Evolutionary conservation across 257 asterid genomes (phyloP), one percentile per base, ranked within the genome.

Genomic region (Solanum microdontum): DNA sequence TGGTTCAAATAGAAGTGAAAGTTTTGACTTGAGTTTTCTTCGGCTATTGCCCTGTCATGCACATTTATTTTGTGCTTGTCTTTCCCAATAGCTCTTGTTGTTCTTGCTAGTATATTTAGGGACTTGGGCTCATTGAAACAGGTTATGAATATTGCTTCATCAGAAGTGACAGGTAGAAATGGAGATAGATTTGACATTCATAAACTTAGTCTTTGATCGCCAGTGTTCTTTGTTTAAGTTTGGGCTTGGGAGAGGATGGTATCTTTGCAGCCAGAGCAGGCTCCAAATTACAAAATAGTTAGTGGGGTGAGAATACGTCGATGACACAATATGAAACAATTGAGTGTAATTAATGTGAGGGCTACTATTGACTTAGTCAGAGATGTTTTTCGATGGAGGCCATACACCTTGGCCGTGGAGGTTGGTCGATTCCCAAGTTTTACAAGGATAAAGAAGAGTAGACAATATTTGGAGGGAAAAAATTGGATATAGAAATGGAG

Each of bases 231-330:
- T 3, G 86, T 93, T 77, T 91, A 91, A 87, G 87, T 90, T 64
- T 93, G 94, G 94, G 90, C 84, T 23, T 93, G 92, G 94, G 92
- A 93, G 73, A 90, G 93, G 86, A 48, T 89, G 17, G n/a, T 75
- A 6, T 28, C 83, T 19, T 66, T 90, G 51, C 86, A 23, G 72
- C 93, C 88, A 28, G n/a, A 37, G 34, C 12, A n/a, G 60, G 11
- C 68, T 33, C 88, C 89, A 6, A 91, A 90, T 26, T 19, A 51
- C n/a, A 39, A 39, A 8, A 39, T 39, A 39, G 45, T 39, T 39
- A 39, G 45, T 39, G 45, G 45, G 12, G 76, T 68, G 10, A 87
- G 93, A 64, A 77, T 62, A 40, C 76, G 90, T 26, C 76, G 92
- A 2, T 92, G 91, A 93, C 68, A 85, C 17, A 55, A 77, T 17